These are phyloP conservation scores for Dioscorea cayenensis DNA, from an alignment of 116 monocot species.

Conservation along the genomic window DNA sequence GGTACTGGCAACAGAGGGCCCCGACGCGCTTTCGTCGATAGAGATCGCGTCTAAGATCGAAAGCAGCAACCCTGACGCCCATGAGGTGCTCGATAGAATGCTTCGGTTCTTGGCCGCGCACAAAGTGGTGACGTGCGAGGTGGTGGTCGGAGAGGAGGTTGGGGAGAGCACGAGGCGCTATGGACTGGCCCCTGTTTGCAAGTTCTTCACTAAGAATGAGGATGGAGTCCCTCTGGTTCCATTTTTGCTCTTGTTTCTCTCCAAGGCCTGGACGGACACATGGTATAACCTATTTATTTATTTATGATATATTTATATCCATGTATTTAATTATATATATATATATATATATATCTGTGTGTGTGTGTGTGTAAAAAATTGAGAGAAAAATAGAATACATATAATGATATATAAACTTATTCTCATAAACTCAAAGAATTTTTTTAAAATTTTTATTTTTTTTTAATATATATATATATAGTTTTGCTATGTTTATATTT, in stretches of 20 bases:
- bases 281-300: too few species aligned
- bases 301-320: too few species aligned
- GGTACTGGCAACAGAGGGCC: slow-evolving; percentile 17
- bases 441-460: too few species aligned
- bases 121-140: slow-evolving; percentile 1
- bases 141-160: neutral
- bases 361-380: too few species aligned
- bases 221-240: slow-evolving; percentile 33
- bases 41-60: slow-evolving; percentile 23
- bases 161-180: slow-evolving; percentile 7
- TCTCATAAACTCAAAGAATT: too few species aligned
- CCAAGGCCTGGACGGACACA: slow-evolving; percentile 16
- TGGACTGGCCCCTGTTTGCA: slow-evolving; percentile 26
- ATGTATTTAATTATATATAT: too few species aligned
- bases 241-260: slow-evolving; percentile 16
- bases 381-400: too few species aligned
- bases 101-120: slow-evolving; percentile 20
- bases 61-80: slow-evolving; percentile 16
- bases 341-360: too few species aligned
- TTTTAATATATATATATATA: too few species aligned
- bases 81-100: slow-evolving; percentile 25
- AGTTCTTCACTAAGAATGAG: slow-evolving; percentile 35
- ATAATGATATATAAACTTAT: too few species aligned
- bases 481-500: too few species aligned
- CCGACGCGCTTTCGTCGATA: slow-evolving; percentile 8